These are phyloP conservation scores for Fusarium succisae DNA, from an alignment of 2,329 filamentous ascomycete species.

Conservation along the genomic window DNA sequence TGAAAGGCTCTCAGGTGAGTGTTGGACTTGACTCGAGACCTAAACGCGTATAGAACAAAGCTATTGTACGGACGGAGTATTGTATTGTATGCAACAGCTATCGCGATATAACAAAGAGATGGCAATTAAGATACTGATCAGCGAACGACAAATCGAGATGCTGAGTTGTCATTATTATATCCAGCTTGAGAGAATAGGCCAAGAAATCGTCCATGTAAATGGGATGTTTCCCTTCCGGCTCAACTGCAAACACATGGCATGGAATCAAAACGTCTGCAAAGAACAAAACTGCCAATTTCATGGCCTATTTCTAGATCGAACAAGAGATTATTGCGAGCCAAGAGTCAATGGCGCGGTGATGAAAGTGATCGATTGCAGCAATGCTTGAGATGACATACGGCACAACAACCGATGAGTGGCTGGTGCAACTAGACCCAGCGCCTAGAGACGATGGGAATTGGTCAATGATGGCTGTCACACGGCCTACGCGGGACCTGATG, in stretches of 20 bases:
- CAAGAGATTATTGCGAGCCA: constrained; percentile 28
- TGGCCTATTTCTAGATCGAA: constrained; percentile 8
- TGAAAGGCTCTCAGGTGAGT: background rate
- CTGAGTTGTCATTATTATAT: constrained; percentile 2
- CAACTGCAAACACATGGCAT: constrained; percentile 11
- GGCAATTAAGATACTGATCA: background rate
- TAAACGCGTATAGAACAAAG: background rate
- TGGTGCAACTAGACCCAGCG: constrained; percentile 36
- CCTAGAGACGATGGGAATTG: constrained; percentile 39
- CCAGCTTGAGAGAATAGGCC: constrained; percentile 9
- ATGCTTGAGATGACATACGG: constrained; percentile 22
- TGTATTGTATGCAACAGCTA: background rate
- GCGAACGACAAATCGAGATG: constrained; percentile 3
- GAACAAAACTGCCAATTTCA: constrained; percentile 16
- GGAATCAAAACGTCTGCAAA: constrained; percentile 3
- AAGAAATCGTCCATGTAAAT: constrained; percentile 30
- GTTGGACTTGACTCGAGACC: background rate
- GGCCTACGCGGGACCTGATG: constrained; percentile 14
- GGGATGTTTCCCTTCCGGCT: constrained; percentile 23
- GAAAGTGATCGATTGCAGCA: constrained; percentile 35
- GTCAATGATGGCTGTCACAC: constrained; percentile 27
- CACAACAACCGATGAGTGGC: constrained; percentile 33
- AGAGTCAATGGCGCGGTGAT: constrained; percentile 41
- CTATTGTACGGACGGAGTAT: background rate
- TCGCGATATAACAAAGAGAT: constrained; percentile 8